These are phyloP conservation scores for Selenicereus undatus DNA, from an alignment of 148 eudicot genomes.

Conservation along the genomic window DNA sequence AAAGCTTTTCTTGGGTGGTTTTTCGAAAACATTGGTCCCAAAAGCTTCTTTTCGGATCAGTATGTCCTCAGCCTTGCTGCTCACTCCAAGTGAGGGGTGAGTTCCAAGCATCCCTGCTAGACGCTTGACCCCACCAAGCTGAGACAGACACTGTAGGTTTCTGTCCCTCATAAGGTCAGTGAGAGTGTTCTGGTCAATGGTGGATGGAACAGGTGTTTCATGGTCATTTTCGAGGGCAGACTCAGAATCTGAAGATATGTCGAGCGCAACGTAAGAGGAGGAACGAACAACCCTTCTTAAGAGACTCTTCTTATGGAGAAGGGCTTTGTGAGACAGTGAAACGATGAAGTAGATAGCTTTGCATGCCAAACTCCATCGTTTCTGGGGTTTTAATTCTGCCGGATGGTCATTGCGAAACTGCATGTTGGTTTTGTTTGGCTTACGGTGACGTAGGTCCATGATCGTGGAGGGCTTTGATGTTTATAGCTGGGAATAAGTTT, in stretches of 20 bases:
- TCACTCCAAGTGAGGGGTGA: constrained; percentile 11
- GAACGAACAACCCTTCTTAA: neutral
- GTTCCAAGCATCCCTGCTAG: constrained; percentile 13
- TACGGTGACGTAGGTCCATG: neutral
- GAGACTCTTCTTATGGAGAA: neutral
- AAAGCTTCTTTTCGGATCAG: neutral
- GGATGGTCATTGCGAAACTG: neutral
- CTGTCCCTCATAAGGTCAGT: constrained; percentile 16
- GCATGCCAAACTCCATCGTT: constrained; percentile 19
- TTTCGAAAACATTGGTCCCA: constrained; percentile 17
- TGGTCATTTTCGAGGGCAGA: neutral
- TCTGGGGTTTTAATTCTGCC: neutral
- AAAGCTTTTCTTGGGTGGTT: constrained; percentile 13
- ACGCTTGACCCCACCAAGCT: constrained; percentile 17
- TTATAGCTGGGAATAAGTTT: too few relatives aligned
- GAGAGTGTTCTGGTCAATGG: constrained; percentile 8
- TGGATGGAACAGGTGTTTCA: neutral
- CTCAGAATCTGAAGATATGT: neutral
- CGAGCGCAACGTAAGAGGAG: constrained; percentile 12
- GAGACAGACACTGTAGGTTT: constrained; percentile 3
- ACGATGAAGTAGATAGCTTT: constrained; percentile 18
- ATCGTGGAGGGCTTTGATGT: neutral
- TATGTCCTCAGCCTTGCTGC: neutral
- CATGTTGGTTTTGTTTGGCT: neutral
- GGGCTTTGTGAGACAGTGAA: constrained; percentile 12